A percentile compares a stretch with the other conserved stretches of the same genome.
phyloP scores from a whole-genome alignment of 768 basidiomycete species.

The Sarcodon aspratus region DNA sequence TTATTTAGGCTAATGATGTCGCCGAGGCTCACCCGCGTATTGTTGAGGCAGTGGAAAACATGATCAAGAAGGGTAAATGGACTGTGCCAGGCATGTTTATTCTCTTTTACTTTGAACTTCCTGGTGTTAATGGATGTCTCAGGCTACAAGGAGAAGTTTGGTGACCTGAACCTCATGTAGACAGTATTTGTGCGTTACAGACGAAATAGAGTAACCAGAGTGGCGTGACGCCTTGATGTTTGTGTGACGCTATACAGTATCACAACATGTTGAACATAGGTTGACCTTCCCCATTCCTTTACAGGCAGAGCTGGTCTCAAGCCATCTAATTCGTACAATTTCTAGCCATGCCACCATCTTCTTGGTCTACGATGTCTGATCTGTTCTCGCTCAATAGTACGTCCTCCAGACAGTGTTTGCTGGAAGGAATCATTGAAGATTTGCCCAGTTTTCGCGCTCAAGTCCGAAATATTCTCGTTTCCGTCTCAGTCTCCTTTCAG shows the following conservation, averaged over 20 bases:
- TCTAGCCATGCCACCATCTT: background rate
- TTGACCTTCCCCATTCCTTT: background rate
- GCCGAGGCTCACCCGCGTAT: constrained; percentile 89
- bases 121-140: constrained; percentile 1
- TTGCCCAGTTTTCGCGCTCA: too few species aligned
- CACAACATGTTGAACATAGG: background rate
- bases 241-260: background rate
- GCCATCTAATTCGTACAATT: background rate
- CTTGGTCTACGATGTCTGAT: too few species aligned
- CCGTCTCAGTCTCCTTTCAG: background rate
- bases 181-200: constrained; percentile 5
- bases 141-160: constrained; percentile 96
- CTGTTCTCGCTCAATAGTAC: background rate
- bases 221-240: background rate
- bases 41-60: constrained; percentile 80
- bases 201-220: background rate
- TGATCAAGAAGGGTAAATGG: constrained; percentile 98
- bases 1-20: constrained; percentile 70
- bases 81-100: constrained; percentile 76
- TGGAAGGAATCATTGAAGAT: background rate
- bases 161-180: constrained; percentile 88
- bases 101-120: background rate
- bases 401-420: background rate
- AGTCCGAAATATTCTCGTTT: background rate
- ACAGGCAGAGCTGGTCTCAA: background rate